Base-by-base conservation (phyloP, 495 filamentous ascomycete species). In the Penicillium odoratum region DNA sequence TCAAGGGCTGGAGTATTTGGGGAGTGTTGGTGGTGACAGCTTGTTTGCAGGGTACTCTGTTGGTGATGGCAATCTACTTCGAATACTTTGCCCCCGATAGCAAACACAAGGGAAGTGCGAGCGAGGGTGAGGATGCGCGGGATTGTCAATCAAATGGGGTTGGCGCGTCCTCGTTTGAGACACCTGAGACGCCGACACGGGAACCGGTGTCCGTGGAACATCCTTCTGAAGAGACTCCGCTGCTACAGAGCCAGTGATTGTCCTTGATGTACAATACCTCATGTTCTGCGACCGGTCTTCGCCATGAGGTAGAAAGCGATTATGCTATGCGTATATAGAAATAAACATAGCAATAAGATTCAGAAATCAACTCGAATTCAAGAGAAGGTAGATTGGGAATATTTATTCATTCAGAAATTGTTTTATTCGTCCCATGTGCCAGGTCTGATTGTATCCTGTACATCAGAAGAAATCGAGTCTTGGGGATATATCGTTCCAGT, bases 1-100 rank as follows among this genome's bases (percentile, higher is more conserved):
- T 74, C 70, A 85, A 83, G 21, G 93, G 91, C 11, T 98, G 94
- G 94, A 98, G 95, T 73, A 89, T 90, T 1, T 98, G 94, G 94
- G 88, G 88, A 7, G 85, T 96, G 30, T 91, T 89, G 65, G 76
- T 95, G 44, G 79, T 97, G 48, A 96, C 93, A 0, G 94, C 93
- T 4, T 76, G 78, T 54, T 79, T 98, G 74, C 94, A 98, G 70
- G 95, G 91, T 21, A 78, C 81, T n/a, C 71, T 98, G 51, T 75
- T 98, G 50, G 78, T 64, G 21, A 86, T 98, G 88, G 89, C 84
- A 25, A 85, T 97, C 44, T 82, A 81, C 56, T 98, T 91, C 67
- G 89, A 95, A 68, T 78, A 76, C 58, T 57, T 77, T n/a, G 69
- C 72, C 0, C 70, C 73, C 0, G 63, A 74, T 16, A 57, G 53